Evolutionary conservation across 441 rosid species (phyloP).

Genomic region (Metrosideros polymorpha): DNA sequence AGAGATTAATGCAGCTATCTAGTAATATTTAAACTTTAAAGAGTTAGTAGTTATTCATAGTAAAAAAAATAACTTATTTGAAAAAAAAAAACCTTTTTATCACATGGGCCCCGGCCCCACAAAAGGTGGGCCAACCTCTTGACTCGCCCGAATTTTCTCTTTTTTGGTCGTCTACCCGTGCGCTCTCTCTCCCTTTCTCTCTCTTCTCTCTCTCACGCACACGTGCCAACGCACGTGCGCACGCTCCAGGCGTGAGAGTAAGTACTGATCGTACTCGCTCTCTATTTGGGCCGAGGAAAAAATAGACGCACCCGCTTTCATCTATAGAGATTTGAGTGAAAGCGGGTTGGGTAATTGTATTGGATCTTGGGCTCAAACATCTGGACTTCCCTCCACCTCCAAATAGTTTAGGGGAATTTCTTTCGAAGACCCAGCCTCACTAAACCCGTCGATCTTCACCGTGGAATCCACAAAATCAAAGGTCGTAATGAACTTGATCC

Average conservation of each 20-base stretch:
- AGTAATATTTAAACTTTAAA: not conserved
- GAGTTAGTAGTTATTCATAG: not conserved
- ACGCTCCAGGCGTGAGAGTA: not conserved
- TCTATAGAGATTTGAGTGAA: not conserved
- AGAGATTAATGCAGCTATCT: not conserved
- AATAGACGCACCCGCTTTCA: not conserved
- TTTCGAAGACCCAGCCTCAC: not conserved
- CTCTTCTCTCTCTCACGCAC: not conserved
- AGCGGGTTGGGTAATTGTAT: not conserved
- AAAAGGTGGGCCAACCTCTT: not conserved
- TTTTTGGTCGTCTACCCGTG: not conserved
- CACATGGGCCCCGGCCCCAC: not conserved
- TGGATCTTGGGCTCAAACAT: not conserved
- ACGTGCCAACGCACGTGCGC: not conserved
- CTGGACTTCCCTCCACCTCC: not conserved
- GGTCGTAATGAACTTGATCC: rapidly evolving
- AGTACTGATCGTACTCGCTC: not conserved
- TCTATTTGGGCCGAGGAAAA: not conserved
- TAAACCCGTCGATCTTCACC: rapidly evolving
- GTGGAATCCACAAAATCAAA: not conserved
- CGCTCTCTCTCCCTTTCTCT: not conserved
- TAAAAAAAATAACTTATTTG: not conserved
- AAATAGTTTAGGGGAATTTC: not conserved
- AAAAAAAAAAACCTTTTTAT: not conserved
- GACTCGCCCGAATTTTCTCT: not conserved